Conservation (phyloP, 2,329 filamentous ascomycete genomes). For the Cercospora zeina region DNA sequence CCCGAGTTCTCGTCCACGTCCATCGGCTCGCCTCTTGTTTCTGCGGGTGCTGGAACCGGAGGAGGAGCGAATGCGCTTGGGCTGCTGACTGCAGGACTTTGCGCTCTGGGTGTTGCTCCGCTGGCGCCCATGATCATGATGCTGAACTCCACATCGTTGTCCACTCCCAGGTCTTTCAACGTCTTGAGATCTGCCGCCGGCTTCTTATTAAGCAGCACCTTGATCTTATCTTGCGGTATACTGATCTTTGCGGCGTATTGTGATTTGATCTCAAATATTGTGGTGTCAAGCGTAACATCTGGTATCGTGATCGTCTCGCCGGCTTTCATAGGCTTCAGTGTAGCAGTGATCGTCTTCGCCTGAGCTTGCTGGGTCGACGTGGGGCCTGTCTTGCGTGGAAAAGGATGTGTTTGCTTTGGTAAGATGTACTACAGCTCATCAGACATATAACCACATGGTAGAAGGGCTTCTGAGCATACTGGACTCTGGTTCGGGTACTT, state of each 20-base stretch:
- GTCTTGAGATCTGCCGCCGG: slow-evolving; percentile 57
- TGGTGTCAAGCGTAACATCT: slow-evolving; percentile 64
- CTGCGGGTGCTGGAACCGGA: slow-evolving; percentile 40
- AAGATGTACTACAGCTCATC: slow-evolving; percentile 62
- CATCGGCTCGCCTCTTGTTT: slow-evolving; percentile 33
- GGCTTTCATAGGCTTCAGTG: slow-evolving; percentile 75
- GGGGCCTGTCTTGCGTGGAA: slow-evolving; percentile 50
- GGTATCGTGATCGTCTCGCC: slow-evolving; percentile 65
- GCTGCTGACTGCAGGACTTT: slow-evolving; percentile 44
- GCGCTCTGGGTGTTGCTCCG: slow-evolving; percentile 36
- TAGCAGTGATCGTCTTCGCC: slow-evolving; percentile 52
- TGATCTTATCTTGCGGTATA: slow-evolving; percentile 74
- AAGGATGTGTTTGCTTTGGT: slow-evolving; percentile 59
- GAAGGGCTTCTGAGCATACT: slow-evolving; percentile 55
- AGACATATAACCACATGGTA: neutral
- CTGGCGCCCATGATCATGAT: slow-evolving; percentile 80
- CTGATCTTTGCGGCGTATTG: slow-evolving; percentile 64
- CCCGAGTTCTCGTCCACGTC: slow-evolving; percentile 36
- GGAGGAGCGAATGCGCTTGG: slow-evolving; percentile 27
- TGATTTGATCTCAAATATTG: slow-evolving; percentile 75
- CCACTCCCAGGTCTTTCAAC: slow-evolving; percentile 48
- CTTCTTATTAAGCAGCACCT: slow-evolving; percentile 84
- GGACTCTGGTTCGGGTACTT: slow-evolving; percentile 73
- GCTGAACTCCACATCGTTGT: slow-evolving; percentile 66
- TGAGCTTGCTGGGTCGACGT: slow-evolving; percentile 49